Evolutionary conservation across 2,329 filamentous ascomycete genomes (phyloP), one percentile per base, ranked within the genome.

Genomic region (Pleurostoma richardsiae): DNA sequence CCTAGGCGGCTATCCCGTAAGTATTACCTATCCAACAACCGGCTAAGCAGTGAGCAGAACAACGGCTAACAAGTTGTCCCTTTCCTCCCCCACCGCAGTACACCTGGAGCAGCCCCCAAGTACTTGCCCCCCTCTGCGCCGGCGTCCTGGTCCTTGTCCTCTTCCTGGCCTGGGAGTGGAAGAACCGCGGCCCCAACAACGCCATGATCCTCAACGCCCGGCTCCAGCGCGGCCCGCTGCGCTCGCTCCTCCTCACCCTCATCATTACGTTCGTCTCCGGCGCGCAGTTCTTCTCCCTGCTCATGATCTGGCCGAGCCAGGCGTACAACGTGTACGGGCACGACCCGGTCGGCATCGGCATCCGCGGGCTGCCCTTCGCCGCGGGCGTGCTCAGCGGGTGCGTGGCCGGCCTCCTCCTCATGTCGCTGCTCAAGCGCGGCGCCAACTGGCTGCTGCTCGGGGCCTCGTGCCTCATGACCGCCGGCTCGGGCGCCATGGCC

Each of bases 241-340:
- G 19, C 19, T 19, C 72, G 4, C 62, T 82, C 5, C 63, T 65
- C 10, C 64, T 81, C 26, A 80, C 75, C 0, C 63, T 81, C 26
- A 57, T 82, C 45, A 79, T 82, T 55, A 80, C 77, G 10, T 79
- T 79, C 55, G 76, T 81, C 44, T 79, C 76, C 1, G 79, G 79
- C 4, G 74, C 76, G 49, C 81, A 82, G 56, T 80, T 80, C 61
- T 77, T 80, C 57, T 73, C 73, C 0, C 65, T 76, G 10, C 57
- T 79, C 29, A 68, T 78, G 57, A 81, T 85, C 59, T 85, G 81
- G 80, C 80, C 79, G 4, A 82, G 79, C 0, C 76, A 85, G 59
- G 74, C 78, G 1, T 83, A 79, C 65, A 84, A 84, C 52, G 75
- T 84, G 7, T 85, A 84, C 57, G 79, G 79, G 5, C 79, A 86